Conservation (phyloP, 306 rosid genomes). For the Astragalus glycyphyllos region DNA sequence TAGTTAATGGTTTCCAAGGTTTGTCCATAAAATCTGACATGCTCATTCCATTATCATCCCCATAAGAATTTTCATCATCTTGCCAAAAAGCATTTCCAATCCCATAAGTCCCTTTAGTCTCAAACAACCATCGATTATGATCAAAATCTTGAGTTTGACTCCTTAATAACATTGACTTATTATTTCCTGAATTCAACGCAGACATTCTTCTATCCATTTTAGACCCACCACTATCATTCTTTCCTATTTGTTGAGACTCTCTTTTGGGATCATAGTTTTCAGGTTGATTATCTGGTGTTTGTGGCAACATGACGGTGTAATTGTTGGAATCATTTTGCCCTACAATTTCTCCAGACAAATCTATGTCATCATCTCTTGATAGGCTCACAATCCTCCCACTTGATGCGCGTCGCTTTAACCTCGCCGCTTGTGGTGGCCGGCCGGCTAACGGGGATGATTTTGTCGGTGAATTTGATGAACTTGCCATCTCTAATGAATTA, state of each 20-base stretch:
- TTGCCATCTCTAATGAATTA: constrained; percentile 26
- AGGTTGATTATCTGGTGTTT: constrained; percentile 85
- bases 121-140: constrained; percentile 89
- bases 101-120: constrained; percentile 79
- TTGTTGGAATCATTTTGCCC: constrained; percentile 69
- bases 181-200: constrained; percentile 59
- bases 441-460: constrained; percentile 46
- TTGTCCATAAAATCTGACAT: constrained; percentile 82
- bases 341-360: constrained; percentile 58
- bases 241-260: constrained; percentile 25
- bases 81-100: constrained; percentile 88
- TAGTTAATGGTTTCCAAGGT: constrained; percentile 88
- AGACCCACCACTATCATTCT: constrained; percentile 22
- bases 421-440: constrained; percentile 58
- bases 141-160: constrained; percentile 86
- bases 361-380: constrained; percentile 72
- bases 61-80: constrained; percentile 55
- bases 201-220: constrained; percentile 75
- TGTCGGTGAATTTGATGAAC: constrained; percentile 52
- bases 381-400: constrained; percentile 69
- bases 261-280: constrained; percentile 47
- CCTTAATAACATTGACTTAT: constrained; percentile 74
- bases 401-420: constrained; percentile 62
- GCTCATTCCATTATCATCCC: constrained; percentile 52
- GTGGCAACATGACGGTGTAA: constrained; percentile 89